Base-by-base conservation (phyloP, 306 rosid species). In the Urtica urens region DNA sequence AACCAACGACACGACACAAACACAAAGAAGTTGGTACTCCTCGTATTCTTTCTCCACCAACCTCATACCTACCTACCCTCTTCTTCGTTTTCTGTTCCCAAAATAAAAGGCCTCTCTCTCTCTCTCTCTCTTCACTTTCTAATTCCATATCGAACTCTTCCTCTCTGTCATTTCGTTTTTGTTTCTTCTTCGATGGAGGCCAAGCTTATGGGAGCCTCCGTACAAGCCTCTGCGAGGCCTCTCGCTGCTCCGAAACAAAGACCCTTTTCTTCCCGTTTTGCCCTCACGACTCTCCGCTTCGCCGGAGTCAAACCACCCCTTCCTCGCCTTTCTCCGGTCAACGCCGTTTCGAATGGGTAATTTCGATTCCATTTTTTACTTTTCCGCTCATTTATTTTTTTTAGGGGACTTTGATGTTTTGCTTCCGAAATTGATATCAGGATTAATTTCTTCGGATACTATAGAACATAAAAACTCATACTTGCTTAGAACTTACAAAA, bases 321-420 rank as follows among this genome's bases (percentile, higher is more conserved):
- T 30, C 76, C 67, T 20, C 70, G 75, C 55, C 2, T 62, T 35
- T 73, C 25, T 34, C 53, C 67, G n/a, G 45, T 35, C 40, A 35
- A 58, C 23, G 58, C 78, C 2, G 35, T 66, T 34, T 63, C 87
- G 26, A 18, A 23, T n/a, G 70, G 77, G 96, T 87, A 72, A n/a
- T n/a, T n/a, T n/a, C 0, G 40, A 35, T 31, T 7, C 58, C 20
- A 30, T 53, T 46, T 16, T 30, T 10, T 7, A 2, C 4, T 28
- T 28, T 28, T 28, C n/a, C 10, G 10, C 10, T 28, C 10, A 28
- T 28, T 28, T 28, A 28, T 28, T 28, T 28, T 28, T 28, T n/a
- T n/a, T n/a, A n/a, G n/a, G n/a, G n/a, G n/a, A n/a, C n/a, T n/a
- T n/a, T n/a, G n/a, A n/a, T n/a, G n/a, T n/a, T n/a, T n/a, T n/a